Base-by-base conservation (phyloP, 2,329 filamentous ascomycete species). In the Penicillium sp. region DNA sequence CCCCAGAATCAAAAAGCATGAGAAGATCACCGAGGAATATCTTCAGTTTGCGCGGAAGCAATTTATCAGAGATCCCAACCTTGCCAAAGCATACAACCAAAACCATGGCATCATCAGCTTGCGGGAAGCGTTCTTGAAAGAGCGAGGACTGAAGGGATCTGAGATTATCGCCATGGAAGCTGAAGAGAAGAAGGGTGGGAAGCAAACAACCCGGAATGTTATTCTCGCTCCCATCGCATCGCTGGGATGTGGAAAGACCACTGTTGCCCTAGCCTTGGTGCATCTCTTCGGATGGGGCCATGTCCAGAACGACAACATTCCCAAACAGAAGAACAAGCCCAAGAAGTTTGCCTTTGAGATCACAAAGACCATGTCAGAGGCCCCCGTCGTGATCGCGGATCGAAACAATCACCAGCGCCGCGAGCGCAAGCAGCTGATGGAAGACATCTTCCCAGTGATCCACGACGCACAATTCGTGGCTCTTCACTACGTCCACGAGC, bases 31-130 rank as follows among this genome's bases (percentile, higher is more conserved):
- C 0, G 85, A 95, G 64, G 87, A 95, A 65, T 98, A 98, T 66
- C 77, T 98, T 6, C 67, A 82, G 9, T 98, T 88, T 67, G 92
- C 89, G 27, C 83, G 87, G 42, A 81, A 81, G 59, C 83, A 86
- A 55, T 80, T 98, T 46, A 79, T 81, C 2, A 75, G 81, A 28
- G 80, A 95, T 56, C 81, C 84, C 0, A 72, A 78, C 0, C 73
- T 96, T 8, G 84, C 76, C 2, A 82, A 85, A 58, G 77, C 78
- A 1, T 98, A 96, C 72, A 84, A 84, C 58, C 75, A 83, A 29
- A 98, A 98, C 61, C 93, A 98, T 62, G 93, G 93, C 8, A 98
- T 98, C 66, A 98, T 98, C 64, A 79, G 84, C 50, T 78, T 98
- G 59, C 84, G 93, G 31, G 83, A 97, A 55, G 90, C 90, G 32